Conservation (phyloP, 805 yeast species). For the Saturnispora diversa region DNA sequence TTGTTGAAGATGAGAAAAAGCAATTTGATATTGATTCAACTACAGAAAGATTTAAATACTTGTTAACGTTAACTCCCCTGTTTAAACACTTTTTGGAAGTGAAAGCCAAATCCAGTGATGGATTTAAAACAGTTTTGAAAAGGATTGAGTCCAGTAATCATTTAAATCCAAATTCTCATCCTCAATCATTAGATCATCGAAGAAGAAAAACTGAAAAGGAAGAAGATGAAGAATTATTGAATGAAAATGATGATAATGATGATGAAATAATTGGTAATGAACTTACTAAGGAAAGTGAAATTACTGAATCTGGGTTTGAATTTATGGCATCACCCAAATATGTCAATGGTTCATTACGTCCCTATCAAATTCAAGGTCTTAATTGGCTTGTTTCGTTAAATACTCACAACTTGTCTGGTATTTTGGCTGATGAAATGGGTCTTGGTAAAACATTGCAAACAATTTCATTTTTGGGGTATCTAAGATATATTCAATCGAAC, state of each 20-base stretch:
- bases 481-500: conserved; percentile 67
- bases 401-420: conserved; percentile 85
- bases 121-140: conserved; percentile 45
- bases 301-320: conserved; percentile 31
- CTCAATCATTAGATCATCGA: conserved; percentile 31
- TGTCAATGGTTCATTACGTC: conserved; percentile 71
- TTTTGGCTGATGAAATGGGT: conserved; percentile 98
- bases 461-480: conserved; percentile 80
- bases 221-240: conserved; percentile 68
- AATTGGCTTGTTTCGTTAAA: conserved; percentile 89
- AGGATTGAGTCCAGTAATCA: conserved; percentile 22
- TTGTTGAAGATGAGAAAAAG: conserved; percentile 28
- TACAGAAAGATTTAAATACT: conserved; percentile 57
- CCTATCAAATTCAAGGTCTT: conserved; percentile 89
- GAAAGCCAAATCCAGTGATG: conserved; percentile 55
- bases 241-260: conserved; percentile 39
- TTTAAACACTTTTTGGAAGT: conserved; percentile 62
- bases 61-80: conserved; percentile 55
- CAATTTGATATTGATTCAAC: conserved; percentile 50
- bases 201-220: conserved; percentile 69
- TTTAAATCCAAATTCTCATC: conserved; percentile 11
- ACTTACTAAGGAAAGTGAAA: conserved; percentile 13
- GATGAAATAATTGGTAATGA: conserved; percentile 14
- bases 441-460: conserved; percentile 94
- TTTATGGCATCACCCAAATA: conserved; percentile 60